Base-by-base conservation (phyloP, 768 basidiomycete genomes). In the Tylopilus sp. region DNA sequence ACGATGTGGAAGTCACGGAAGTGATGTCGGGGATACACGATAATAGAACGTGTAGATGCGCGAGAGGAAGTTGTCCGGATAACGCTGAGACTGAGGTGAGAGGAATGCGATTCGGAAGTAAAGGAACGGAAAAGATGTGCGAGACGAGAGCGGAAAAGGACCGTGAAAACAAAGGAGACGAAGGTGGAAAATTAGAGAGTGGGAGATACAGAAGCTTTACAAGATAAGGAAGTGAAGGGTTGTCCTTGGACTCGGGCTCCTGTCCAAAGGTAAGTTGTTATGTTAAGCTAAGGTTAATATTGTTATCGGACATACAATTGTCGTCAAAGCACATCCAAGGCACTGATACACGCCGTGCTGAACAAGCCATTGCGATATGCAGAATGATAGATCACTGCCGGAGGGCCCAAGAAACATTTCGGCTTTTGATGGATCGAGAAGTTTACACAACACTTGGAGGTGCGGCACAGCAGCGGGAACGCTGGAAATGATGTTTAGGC, bases 61-160 rank as follows among this genome's bases (percentile, higher is more conserved):
- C 64, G 18, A 83, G 73, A 2, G 91, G 90, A 12, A 95, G 73
- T 10, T 75, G 73, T 15, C 81, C 73, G 15, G 86, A 82, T 36
- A 98, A 73, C 21, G 76, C 69, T 4, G 82, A 81, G 31, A 95
- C 77, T 20, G 81, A 76, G 0, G 71, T 66, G 20, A 84, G 72
- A 31, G 81, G 86, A 41, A 88, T 72, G 8, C 82, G 86, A 66
- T 89, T 86, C 1, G 91, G 91, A 0, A 98, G 76, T 0, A 91
- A 71, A 0, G 89, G 87, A 40, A 95, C 73, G 1, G 85, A 78
- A 51, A 95, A 73, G 48, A 95, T 80, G 53, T 73, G 67, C 15
- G 72, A 62, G 47, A 88, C 57, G 25, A 88, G 59, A 17, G 67
- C 61, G 26, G 67, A 56, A 15, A 85, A 60, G 39, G 73, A 65